These are phyloP conservation scores for Cladosporium sp. DNA, from an alignment of 2,329 filamentous ascomycete species.

Conservation along the genomic window DNA sequence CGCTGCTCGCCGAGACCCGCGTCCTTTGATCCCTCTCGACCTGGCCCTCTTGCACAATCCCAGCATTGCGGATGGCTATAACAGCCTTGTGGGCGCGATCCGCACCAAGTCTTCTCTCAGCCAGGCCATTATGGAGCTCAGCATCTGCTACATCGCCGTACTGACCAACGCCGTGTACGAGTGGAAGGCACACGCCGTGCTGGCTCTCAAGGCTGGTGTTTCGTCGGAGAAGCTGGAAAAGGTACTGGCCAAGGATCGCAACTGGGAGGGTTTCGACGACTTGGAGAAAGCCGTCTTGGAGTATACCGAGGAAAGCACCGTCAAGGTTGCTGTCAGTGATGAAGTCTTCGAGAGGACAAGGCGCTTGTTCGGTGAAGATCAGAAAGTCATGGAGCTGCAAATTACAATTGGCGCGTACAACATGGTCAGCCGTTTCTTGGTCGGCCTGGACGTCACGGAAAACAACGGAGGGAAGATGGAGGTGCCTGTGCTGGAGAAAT, in stretches of 20 bases:
- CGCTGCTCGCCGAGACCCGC: conserved; percentile 59
- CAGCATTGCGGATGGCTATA: conserved; percentile 71
- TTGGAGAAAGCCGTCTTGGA: conserved; percentile 30
- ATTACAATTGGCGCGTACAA: conserved; percentile 36
- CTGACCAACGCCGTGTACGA: conserved; percentile 33
- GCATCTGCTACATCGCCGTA: conserved; percentile 34
- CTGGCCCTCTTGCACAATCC: conserved; percentile 70
- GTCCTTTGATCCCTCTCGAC: conserved; percentile 70
- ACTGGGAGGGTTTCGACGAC: conserved; percentile 22
- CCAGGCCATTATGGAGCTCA: conserved; percentile 29
- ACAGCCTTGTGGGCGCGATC: conserved; percentile 57
- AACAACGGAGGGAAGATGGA: conserved; percentile 32
- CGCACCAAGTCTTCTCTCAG: conserved; percentile 31
- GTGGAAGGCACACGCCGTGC: conserved; percentile 31
- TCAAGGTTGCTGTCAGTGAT: conserved; percentile 27
- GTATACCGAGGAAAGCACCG: conserved; percentile 32
- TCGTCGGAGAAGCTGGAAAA: conserved; percentile 22
- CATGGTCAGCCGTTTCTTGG: conserved; percentile 35
- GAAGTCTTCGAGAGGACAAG: conserved; percentile 29
- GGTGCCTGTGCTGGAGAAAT: conserved; percentile 22
- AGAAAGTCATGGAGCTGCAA: conserved; percentile 33
- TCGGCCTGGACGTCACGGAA: conserved; percentile 35
- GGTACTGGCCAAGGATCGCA: conserved; percentile 21
- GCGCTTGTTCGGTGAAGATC: conserved; percentile 26
- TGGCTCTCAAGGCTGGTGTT: conserved; percentile 30